These are phyloP conservation scores for Lineolata rhizophorae DNA, from an alignment of 495 filamentous ascomycete species.

Conservation along the genomic window DNA sequence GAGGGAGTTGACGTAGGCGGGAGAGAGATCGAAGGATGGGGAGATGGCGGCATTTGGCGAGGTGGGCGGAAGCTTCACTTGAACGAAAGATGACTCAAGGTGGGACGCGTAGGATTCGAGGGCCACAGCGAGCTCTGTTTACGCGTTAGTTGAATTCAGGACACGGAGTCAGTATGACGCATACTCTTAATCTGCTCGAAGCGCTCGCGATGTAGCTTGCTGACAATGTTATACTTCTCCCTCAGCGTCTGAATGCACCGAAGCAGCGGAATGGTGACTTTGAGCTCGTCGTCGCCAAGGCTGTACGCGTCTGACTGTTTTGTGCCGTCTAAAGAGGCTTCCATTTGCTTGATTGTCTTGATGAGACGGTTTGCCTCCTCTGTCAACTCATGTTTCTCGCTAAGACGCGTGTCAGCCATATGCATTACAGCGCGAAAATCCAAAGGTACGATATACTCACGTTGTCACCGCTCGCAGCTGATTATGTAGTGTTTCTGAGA, in stretches of 20 bases:
- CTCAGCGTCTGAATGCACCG: constrained; percentile 57
- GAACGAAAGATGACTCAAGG: constrained; percentile 68
- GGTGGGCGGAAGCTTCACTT: constrained; percentile 61
- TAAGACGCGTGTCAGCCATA: constrained; percentile 15
- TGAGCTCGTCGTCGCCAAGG: constrained; percentile 39
- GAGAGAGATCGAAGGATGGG: constrained; percentile 68
- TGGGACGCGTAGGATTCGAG: constrained; percentile 89
- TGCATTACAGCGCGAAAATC: too few relatives aligned
- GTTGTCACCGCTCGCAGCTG: constrained; percentile 58
- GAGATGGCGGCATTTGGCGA: constrained; percentile 52
- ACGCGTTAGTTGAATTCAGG: constrained; percentile 4
- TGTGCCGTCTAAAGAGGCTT: constrained; percentile 61
- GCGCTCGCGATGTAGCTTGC: constrained; percentile 64
- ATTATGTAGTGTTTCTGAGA: constrained; percentile 71
- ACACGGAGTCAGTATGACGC: constrained; percentile 9
- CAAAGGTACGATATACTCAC: too few relatives aligned
- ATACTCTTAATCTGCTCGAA: constrained; percentile 88
- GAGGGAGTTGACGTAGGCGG: constrained; percentile 64
- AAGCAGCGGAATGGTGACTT: constrained; percentile 58
- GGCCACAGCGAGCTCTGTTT: constrained; percentile 66
- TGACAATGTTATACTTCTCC: constrained; percentile 63
- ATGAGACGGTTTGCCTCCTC: constrained; percentile 77
- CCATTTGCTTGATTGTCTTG: constrained; percentile 76
- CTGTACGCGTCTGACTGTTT: constrained; percentile 38
- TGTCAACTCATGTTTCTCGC: constrained; percentile 70